These are phyloP conservation scores for Fusarium humuli DNA, from an alignment of 2,329 filamentous ascomycete genomes.

Conservation along the genomic window DNA sequence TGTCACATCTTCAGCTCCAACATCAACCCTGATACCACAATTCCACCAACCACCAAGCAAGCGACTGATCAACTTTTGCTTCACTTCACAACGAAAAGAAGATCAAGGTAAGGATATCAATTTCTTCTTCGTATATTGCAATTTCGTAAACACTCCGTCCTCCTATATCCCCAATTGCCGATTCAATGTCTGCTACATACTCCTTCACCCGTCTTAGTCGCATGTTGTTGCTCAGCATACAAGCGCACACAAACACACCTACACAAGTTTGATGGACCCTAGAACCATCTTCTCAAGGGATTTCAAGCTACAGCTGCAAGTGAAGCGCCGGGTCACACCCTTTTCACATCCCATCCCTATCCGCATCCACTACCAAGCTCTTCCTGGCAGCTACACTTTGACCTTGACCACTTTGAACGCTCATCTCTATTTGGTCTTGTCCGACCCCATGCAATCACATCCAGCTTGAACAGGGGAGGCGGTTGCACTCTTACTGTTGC, in stretches of 20 bases:
- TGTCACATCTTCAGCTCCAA: conserved; percentile 42
- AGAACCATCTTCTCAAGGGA: conserved; percentile 37
- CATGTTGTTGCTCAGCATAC: conserved; percentile 38
- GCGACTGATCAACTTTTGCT: conserved; percentile 25
- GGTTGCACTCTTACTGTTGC: conserved; percentile 39
- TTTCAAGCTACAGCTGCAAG: conserved; percentile 48
- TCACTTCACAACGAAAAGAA: conserved; percentile 4
- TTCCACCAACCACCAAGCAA: conserved; percentile 36
- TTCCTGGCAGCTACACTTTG: conserved; percentile 33
- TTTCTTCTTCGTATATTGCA: conserved; percentile 1
- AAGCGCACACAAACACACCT: conserved; percentile 27
- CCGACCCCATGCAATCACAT: conserved; percentile 45
- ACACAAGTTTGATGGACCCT: conserved; percentile 35
- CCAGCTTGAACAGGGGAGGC: conserved; percentile 40
- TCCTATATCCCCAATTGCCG: conserved; percentile 10
- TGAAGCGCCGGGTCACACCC: conserved; percentile 51
- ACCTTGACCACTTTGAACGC: conserved; percentile 39
- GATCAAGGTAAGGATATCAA: conserved; percentile 20
- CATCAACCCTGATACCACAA: conserved; percentile 33
- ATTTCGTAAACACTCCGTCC: background rate
- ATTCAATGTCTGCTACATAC: conserved; percentile 24
- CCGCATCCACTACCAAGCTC: conserved; percentile 43
- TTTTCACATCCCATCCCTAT: conserved; percentile 45
- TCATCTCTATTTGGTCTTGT: conserved; percentile 44
- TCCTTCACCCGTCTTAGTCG: conserved; percentile 21